Evolutionary conservation across 129 eudicot species (phyloP).

Genomic region (Erigeron canadensis): DNA sequence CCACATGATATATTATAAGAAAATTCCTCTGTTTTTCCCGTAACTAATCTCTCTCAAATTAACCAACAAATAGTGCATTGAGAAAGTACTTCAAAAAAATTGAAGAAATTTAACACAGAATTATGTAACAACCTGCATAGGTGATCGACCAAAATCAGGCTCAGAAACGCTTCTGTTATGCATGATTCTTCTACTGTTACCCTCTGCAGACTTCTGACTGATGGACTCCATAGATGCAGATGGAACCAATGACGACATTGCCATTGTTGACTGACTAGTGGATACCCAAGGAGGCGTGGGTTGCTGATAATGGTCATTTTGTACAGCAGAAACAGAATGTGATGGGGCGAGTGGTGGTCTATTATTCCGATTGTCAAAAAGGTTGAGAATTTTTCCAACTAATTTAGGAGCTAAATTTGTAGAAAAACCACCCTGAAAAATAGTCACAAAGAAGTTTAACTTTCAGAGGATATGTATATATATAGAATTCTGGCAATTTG

Average conservation of each 20-base stretch:
- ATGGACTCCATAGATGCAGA: slow-evolving; percentile 87
- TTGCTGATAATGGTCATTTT: slow-evolving; percentile 50
- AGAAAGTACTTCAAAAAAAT: neutral
- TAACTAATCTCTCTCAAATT: neutral
- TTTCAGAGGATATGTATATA: too few species aligned
- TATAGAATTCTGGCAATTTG: neutral
- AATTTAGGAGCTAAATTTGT: slow-evolving; percentile 86
- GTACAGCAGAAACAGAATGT: slow-evolving; percentile 35
- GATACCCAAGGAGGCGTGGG: slow-evolving; percentile 61
- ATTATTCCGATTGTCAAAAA: slow-evolving; percentile 47
- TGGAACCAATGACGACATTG: slow-evolving; percentile 79
- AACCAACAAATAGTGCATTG: neutral
- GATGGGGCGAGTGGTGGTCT: slow-evolving; percentile 73
- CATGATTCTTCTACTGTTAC: slow-evolving; percentile 54
- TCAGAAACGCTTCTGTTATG: slow-evolving; percentile 91
- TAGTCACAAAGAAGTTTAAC: neutral
- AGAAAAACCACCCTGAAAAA: slow-evolving; percentile 85
- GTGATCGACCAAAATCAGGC: slow-evolving; percentile 84
- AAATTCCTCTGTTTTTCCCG: neutral
- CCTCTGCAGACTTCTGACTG: slow-evolving; percentile 55
- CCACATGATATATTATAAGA: slow-evolving; percentile 7
- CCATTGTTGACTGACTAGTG: slow-evolving; percentile 85
- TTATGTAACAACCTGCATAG: slow-evolving; percentile 63
- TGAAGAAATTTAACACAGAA: slow-evolving; percentile 8
- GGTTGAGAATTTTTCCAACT: slow-evolving; percentile 77